Conservation (phyloP, 1,284 basidiomycete species). For the Cutaneotrichosporon cutaneum region DNA sequence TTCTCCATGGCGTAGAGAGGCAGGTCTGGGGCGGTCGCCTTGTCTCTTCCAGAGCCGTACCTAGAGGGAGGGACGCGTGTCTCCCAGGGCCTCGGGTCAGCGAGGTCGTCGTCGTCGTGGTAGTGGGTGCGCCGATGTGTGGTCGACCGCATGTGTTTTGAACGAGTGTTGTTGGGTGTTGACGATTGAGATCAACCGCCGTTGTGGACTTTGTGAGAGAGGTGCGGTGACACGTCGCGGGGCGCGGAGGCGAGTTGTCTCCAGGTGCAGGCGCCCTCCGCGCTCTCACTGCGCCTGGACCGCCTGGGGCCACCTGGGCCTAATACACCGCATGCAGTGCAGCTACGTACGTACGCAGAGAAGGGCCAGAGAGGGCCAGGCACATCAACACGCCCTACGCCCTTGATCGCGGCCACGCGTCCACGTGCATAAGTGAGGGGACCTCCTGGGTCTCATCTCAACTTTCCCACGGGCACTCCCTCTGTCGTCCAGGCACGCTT, state of each 20-base stretch:
- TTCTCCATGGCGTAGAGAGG: constrained; percentile 25
- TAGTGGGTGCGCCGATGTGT: constrained; percentile 26
- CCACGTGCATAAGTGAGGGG: constrained; percentile 4
- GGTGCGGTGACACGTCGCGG: constrained; percentile 9
- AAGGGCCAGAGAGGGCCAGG: too few relatives aligned
- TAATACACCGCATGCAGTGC: too few relatives aligned
- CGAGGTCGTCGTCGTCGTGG: constrained; percentile 38
- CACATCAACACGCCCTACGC: background rate
- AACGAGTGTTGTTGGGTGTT: constrained; percentile 5
- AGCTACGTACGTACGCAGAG: too few relatives aligned
- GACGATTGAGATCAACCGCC: background rate
- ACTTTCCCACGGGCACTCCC: background rate
- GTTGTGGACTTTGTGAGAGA: constrained; percentile 6
- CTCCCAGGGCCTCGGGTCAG: constrained; percentile 49
- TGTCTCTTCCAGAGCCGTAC: constrained; percentile 37
- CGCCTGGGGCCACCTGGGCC: too few relatives aligned
- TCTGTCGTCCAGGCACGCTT: background rate
- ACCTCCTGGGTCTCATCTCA: background rate
- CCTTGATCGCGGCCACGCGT: too few relatives aligned
- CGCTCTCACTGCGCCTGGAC: too few relatives aligned
- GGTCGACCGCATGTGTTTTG: constrained; percentile 23
- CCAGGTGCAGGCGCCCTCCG: too few relatives aligned
- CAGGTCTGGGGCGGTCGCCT: constrained; percentile 13
- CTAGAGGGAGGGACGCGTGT: constrained; percentile 32
- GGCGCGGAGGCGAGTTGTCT: background rate